Conservation (phyloP, 2,329 filamentous ascomycete genomes). For the Cadophora malorum region DNA sequence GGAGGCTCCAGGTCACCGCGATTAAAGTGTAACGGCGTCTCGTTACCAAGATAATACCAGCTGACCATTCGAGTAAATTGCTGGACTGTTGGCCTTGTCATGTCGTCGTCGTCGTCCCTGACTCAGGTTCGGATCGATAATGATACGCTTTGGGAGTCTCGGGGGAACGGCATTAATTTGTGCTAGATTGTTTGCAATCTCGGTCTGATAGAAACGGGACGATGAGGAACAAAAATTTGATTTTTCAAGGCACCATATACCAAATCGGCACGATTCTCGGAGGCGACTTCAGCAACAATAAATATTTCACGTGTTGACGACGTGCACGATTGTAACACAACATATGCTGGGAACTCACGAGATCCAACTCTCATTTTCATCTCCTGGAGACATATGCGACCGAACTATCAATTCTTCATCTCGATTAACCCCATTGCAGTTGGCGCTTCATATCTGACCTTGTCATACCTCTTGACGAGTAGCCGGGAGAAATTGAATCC, state of each 20-base stretch:
- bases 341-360: constrained; percentile 18
- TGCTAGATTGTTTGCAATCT: constrained; percentile 32
- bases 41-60: constrained; percentile 27
- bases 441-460: constrained; percentile 6
- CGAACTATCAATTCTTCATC: constrained; percentile 22
- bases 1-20: constrained; percentile 27
- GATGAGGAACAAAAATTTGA: constrained; percentile 20
- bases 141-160: constrained; percentile 28
- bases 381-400: constrained; percentile 20
- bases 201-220: constrained; percentile 22
- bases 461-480: constrained; percentile 19
- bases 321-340: constrained; percentile 16
- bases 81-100: constrained; percentile 23
- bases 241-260: constrained; percentile 6
- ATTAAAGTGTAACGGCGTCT: constrained; percentile 29
- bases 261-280: constrained; percentile 29
- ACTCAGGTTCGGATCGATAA: constrained; percentile 16
- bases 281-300: constrained; percentile 20
- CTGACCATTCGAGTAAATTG: constrained; percentile 26
- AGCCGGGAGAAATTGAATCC: constrained; percentile 8
- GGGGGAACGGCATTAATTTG: constrained; percentile 32
- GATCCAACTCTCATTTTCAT: constrained; percentile 24
- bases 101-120: background rate
- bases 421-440: constrained; percentile 22
- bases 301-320: constrained; percentile 27